Conservation (phyloP, 768 basidiomycete species). For the Leccinum imitatum region DNA sequence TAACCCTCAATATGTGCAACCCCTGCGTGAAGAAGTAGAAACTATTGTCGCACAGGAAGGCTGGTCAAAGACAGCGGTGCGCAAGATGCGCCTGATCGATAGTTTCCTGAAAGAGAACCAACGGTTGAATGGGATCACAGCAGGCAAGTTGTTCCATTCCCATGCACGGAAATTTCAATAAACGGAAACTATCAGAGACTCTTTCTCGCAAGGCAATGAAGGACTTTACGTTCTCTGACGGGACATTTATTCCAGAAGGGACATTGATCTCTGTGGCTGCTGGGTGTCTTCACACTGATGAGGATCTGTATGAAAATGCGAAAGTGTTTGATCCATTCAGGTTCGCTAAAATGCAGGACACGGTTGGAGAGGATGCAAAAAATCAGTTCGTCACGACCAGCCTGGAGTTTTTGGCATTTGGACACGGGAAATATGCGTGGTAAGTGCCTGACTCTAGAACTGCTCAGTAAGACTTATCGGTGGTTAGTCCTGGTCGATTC, state of each 20-base stretch:
- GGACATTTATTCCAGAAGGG: neutral
- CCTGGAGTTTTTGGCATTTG: neutral
- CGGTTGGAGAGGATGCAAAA: constrained; percentile 30
- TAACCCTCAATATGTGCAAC: neutral
- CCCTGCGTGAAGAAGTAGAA: neutral
- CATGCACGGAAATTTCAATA: neutral
- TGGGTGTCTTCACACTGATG: constrained; percentile 17
- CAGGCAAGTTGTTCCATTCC: neutral
- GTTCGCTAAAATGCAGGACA: constrained; percentile 38
- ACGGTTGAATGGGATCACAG: neutral
- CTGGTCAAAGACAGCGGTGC: neutral
- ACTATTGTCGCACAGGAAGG: neutral
- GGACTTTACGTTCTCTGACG: neutral
- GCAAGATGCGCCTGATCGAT: neutral
- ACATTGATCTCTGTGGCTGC: neutral
- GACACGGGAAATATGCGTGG: neutral
- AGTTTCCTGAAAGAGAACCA: neutral
- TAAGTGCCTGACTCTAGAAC: constrained; percentile 8
- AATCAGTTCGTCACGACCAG: constrained; percentile 8
- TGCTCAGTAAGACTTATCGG: neutral
- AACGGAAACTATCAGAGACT: neutral
- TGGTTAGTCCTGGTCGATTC: constrained; percentile 32
- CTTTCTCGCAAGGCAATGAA: neutral
- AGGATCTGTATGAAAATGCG: constrained; percentile 32
- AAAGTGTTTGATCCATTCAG: constrained; percentile 46